Percentiles rank a stretch among this genome's conserved stretches.
These are phyloP conservation scores for Candida pseudofarinosa DNA, from an alignment of 805 yeast species.

Conservation along the genomic window DNA sequence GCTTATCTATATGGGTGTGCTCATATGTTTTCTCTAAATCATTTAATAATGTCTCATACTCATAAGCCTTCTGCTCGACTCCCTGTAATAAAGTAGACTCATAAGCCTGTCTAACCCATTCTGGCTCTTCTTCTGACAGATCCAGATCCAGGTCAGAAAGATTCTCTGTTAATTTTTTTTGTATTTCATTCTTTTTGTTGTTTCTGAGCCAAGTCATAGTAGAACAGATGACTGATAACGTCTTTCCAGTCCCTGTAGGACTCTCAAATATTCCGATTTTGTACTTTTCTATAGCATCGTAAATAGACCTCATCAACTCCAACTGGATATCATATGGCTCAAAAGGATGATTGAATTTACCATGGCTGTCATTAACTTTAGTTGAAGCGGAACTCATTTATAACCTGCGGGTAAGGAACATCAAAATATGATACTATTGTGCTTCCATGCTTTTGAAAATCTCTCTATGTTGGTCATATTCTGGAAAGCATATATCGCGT, in stretches of 20 bases:
- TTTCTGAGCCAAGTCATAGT: constrained; percentile 78
- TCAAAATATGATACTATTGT: no score
- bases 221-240: constrained; percentile 81
- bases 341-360: constrained; percentile 67
- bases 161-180: neutral
- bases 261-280: constrained; percentile 84
- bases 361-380: neutral
- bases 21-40: constrained; percentile 24
- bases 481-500: no score
- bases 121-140: constrained; percentile 53
- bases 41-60: constrained; percentile 40
- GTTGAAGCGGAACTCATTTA: neutral
- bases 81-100: constrained; percentile 28
- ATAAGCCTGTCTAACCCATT: constrained; percentile 53
- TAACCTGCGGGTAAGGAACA: no score
- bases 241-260: constrained; percentile 95
- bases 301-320: constrained; percentile 72
- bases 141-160: constrained; percentile 14
- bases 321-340: constrained; percentile 75
- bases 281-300: constrained; percentile 50
- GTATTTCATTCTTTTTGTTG: constrained; percentile 25
- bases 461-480: no score
- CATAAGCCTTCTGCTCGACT: constrained; percentile 21
- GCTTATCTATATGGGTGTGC: constrained; percentile 10
- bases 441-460: no score